A percentile compares a stretch with the other conserved stretches of the same genome.
phyloP scores from a whole-genome alignment of 768 basidiomycete species.

The Tephrocybe sp. region DNA sequence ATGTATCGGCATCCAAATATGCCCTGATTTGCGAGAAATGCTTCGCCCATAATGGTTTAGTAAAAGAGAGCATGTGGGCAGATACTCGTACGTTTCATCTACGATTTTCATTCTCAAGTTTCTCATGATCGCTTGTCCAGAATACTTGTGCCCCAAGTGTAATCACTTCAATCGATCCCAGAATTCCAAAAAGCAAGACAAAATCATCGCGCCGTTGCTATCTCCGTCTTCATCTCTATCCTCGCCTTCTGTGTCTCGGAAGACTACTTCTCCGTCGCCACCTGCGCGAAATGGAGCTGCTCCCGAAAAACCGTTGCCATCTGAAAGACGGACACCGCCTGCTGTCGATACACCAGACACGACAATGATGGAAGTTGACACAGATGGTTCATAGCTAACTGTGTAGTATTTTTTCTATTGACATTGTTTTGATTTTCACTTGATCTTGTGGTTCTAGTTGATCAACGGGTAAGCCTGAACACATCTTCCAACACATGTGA shows the following conservation, averaged over 20 bases:
- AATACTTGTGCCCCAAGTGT: slow-evolving; percentile 86
- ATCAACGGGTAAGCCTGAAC: not conserved
- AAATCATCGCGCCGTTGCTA: slow-evolving; percentile 19
- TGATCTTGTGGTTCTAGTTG: not conserved
- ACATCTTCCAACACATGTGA: not conserved
- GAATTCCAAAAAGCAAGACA: slow-evolving; percentile 30
- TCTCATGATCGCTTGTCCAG: slow-evolving; percentile 32
- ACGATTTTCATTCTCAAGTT: not conserved
- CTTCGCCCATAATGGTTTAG: slow-evolving; percentile 85
- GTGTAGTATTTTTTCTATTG: slow-evolving; percentile 3
- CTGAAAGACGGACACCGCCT: slow-evolving; percentile 17
- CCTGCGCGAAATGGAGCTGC: slow-evolving; percentile 3
- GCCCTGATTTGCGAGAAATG: slow-evolving; percentile 89
- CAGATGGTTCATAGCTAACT: slow-evolving; percentile 16
- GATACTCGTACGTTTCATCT: slow-evolving; percentile 64
- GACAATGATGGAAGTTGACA: slow-evolving; percentile 29
- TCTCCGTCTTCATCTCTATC: slow-evolving; percentile 4
- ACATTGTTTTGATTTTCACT: not conserved
- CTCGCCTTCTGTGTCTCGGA: not conserved
- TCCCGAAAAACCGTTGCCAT: not conserved
- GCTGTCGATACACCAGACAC: slow-evolving; percentile 21
- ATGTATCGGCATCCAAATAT: slow-evolving; percentile 54
- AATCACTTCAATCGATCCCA: slow-evolving; percentile 71
- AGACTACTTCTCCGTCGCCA: slow-evolving; percentile 7
- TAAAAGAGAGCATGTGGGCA: slow-evolving; percentile 78